Evolutionary conservation across 495 filamentous ascomycete genomes (phyloP).

Genomic region (Aspergillus asperescens): DNA sequence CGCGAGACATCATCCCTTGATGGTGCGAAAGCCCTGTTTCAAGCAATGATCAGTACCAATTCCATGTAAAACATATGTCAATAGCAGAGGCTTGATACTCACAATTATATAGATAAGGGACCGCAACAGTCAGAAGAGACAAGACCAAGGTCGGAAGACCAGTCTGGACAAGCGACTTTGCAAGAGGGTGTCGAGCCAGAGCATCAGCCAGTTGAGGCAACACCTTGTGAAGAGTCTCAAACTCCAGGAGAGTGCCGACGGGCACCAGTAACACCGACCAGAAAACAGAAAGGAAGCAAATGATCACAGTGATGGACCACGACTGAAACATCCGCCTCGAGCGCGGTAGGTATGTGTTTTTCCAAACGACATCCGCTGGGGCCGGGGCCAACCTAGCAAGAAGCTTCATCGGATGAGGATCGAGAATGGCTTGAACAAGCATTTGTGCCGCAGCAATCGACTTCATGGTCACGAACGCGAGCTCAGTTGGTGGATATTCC

Average conservation of each 20-base stretch:
- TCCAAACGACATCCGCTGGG: constrained; percentile 86
- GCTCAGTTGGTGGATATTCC: constrained; percentile 67
- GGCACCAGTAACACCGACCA: constrained; percentile 85
- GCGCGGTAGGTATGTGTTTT: constrained; percentile 83
- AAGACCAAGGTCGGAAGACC: constrained; percentile 79
- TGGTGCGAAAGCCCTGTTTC: constrained; percentile 64
- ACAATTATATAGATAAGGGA: constrained; percentile 94
- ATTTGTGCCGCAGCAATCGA: constrained; percentile 90
- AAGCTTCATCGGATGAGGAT: constrained; percentile 80
- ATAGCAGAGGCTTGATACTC: constrained; percentile 20
- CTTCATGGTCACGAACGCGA: constrained; percentile 96
- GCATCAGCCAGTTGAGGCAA: constrained; percentile 63
- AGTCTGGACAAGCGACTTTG: constrained; percentile 74
- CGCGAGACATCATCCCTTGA: constrained; percentile 92
- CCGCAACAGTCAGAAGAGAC: constrained; percentile 79
- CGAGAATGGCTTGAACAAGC: constrained; percentile 87
- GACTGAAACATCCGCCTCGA: constrained; percentile 64
- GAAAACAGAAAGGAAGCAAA: constrained; percentile 75
- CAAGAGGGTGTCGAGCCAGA: constrained; percentile 60
- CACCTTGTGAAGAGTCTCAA: constrained; percentile 68
- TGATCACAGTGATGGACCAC: constrained; percentile 77
- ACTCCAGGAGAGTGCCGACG: constrained; percentile 69
- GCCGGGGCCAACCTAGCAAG: constrained; percentile 80
- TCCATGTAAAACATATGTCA: not conserved
- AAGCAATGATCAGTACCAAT: not conserved